phyloP scores from a whole-genome alignment of 225 moss, liverwort and hornwort species.

The Anthoceros angustus region DNA sequence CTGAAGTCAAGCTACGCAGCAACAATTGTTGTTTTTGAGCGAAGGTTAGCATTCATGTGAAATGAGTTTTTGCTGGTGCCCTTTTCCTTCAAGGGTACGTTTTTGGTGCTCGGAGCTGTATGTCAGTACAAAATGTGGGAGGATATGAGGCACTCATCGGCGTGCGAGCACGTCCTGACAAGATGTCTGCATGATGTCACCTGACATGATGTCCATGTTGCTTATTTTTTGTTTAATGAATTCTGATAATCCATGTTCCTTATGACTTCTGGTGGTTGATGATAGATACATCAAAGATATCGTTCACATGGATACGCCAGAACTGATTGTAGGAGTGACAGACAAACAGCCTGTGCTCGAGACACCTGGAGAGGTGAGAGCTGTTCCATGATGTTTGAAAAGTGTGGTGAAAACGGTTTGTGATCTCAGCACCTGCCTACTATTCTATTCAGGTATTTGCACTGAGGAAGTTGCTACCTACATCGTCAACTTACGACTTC shows the following conservation, averaged over 20 bases:
- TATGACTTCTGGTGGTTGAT: background rate
- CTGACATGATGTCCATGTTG: too few relatives aligned
- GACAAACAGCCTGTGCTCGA: conserved; percentile 53
- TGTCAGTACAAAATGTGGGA: too few relatives aligned
- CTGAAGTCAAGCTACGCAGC: conserved; percentile 29
- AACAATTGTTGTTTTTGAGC: conserved; percentile 66
- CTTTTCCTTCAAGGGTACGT: background rate
- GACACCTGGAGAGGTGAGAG: conserved; percentile 73
- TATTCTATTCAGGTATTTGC: conserved; percentile 40
- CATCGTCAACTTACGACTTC: conserved; percentile 67
- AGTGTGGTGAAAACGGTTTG: background rate
- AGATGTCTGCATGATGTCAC: too few relatives aligned
- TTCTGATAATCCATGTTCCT: too few relatives aligned
- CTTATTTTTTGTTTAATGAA: too few relatives aligned
- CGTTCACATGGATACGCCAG: conserved; percentile 36
- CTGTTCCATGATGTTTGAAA: background rate
- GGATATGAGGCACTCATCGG: too few relatives aligned
- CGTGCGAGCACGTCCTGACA: too few relatives aligned
- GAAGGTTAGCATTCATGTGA: conserved; percentile 38
- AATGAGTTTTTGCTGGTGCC: background rate
- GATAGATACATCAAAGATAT: background rate
- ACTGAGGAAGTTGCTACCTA: conserved; percentile 78
- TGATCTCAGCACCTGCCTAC: background rate
- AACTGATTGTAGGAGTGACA: conserved; percentile 58
- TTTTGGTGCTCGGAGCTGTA: too few relatives aligned